These are phyloP conservation scores for Clonostachys byssicola DNA, from an alignment of 2,329 filamentous ascomycete genomes.

Conservation along the genomic window DNA sequence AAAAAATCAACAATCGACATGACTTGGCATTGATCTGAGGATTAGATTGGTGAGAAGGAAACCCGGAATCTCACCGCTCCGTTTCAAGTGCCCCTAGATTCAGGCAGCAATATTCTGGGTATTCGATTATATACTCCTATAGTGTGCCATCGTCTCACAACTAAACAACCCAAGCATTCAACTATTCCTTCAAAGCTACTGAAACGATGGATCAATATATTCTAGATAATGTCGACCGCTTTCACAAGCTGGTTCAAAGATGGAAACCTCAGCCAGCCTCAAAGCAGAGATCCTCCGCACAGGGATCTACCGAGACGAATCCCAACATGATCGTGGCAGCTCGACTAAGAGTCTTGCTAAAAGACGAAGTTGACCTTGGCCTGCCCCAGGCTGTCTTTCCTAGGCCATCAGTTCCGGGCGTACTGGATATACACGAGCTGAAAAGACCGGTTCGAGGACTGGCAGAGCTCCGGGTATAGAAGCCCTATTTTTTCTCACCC, in stretches of 20 bases:
- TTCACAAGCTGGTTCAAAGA: background rate
- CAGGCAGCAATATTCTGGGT: too few species aligned
- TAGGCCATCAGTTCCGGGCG: background rate
- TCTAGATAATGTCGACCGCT: background rate
- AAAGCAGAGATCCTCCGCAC: background rate
- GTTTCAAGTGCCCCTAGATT: too few species aligned
- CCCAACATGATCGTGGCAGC: slow-evolving; percentile 1
- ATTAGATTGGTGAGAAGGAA: too few species aligned
- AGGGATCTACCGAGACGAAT: background rate
- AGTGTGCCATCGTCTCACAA: too few species aligned
- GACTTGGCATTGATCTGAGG: too few species aligned
- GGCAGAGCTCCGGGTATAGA: too few species aligned
- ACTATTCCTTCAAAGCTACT: too few species aligned
- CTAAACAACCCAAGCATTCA: too few species aligned
- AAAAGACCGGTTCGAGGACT: background rate
- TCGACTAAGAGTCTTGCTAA: slow-evolving; percentile 1
- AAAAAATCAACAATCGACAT: too few species aligned
- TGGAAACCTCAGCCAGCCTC: background rate
- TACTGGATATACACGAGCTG: slow-evolving; percentile 1
- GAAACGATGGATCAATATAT: background rate
- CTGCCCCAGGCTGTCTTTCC: background rate
- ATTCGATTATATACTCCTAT: too few species aligned
- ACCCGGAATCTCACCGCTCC: too few species aligned
- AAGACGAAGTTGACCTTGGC: background rate
- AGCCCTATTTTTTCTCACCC: background rate